Base-by-base conservation (phyloP, 805 yeast genomes). In the Teunomyces barrocoloradensis region DNA sequence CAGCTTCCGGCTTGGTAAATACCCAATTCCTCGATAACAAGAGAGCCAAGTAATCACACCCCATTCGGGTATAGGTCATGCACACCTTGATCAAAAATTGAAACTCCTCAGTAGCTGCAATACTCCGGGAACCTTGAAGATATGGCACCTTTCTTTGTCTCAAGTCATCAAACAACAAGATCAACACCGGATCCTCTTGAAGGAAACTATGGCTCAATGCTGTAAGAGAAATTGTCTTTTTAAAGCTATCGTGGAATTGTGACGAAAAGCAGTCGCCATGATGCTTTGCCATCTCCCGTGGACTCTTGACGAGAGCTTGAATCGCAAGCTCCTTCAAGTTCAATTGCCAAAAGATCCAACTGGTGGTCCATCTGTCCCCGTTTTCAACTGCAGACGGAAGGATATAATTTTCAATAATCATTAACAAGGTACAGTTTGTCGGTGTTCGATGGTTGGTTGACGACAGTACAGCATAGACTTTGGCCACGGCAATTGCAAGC, bases 151-250 rank as follows among this genome's bases (percentile, higher is more conserved):
- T 77, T 43, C 78, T 75, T 39, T 72, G 72, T 41, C 95, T 71
- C 47, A 91, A 69, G 38, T 76, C 78, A 46, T 74, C 69, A 61
- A 87, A 91, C 47, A 92, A 64, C 9, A 84, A 71, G 13, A 87
- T 71, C 51, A 89, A 69, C 0, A 88, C 89, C 0, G 97, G 97
- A 64, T 91, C 98, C 55, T 87, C 92, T 13, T 78, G 81, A 44
- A 81, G 63, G 55, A 77, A 83, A 21, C 74, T 71, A 23, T 64
- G 59, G 29, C 66, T 48, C 3, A 30, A 47, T 2, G 36, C 46
- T 5, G 41, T 18, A 6, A 32, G 37, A 11, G 42, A 27, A 12
- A 35, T 43, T 13, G 11, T 17, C 29, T 36, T 28, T 18, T 53
- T 44, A 42, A 48, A 50, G 21, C 54, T 51, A 18, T 46, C 48